Conservation (phyloP, 768 basidiomycete species). For the Tricholoma sp. region DNA sequence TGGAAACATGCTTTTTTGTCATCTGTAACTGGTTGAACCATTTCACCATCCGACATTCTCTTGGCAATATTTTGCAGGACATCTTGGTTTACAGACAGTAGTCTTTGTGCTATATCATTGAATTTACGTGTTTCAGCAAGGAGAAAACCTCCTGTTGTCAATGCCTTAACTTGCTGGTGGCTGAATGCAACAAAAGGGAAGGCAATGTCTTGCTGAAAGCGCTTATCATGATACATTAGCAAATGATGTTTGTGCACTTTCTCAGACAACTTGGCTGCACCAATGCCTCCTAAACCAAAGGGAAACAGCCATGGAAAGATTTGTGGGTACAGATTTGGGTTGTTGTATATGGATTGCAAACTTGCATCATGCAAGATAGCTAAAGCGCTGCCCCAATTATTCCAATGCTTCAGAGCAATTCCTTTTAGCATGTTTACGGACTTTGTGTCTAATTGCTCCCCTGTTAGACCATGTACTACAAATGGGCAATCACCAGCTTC, state of each 20-base stretch:
- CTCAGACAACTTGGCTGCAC: not conserved
- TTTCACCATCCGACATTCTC: not conserved
- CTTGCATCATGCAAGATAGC: not conserved
- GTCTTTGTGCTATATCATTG: constrained; percentile 9
- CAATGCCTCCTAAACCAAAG: not conserved
- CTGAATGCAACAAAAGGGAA: too few species aligned
- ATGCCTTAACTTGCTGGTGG: constrained; percentile 25
- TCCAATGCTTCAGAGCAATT: not conserved
- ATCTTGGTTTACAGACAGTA: constrained; percentile 10
- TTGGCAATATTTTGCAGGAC: constrained; percentile 6
- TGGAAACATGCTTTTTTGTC: constrained; percentile 1
- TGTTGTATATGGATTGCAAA: too few species aligned
- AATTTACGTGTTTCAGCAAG: constrained; percentile 14
- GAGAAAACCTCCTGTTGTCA: constrained; percentile 17
- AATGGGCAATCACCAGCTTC: not conserved
- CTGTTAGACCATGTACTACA: not conserved
- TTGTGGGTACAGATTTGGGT: too few species aligned
- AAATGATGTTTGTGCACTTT: constrained; percentile 17
- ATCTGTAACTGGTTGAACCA: not conserved
- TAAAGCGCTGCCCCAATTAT: not conserved
- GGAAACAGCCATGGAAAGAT: not conserved
- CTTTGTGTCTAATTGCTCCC: not conserved
- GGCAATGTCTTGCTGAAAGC: constrained; percentile 18
- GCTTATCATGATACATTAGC: constrained; percentile 31
- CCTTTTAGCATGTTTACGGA: not conserved